Evolutionary conservation across 106 monocot genomes (phyloP), one percentile per base, ranked within the genome.

Genomic region (Platanthera guangdongensis): DNA sequence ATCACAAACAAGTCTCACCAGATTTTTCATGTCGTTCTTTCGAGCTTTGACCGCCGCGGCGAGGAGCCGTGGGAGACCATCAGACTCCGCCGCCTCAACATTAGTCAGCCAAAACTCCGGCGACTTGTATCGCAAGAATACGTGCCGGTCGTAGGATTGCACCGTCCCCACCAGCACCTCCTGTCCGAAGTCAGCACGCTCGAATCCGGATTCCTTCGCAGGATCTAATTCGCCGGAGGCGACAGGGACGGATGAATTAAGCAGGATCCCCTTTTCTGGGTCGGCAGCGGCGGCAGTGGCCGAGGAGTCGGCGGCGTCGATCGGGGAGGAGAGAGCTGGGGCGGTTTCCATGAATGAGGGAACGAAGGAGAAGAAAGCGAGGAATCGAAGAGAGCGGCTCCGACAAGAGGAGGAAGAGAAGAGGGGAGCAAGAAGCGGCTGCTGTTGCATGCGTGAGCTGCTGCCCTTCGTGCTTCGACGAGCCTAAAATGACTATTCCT

Each of bases 41-140:
- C 82, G 77, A 9, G 87, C 81, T 78, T 80, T 84, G 75, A 95
- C 46, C 22, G 89, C 92, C 8, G 80, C 83, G 8, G 83, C 71
- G 46, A 95, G 89, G 32, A 86, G 74, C 69, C 84, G 79, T 13
- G 95, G 87, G 8, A 92, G 84, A 70, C 85, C 80, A 57, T 95
- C 93, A 47, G 85, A 87, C 80, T 84, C 87, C n/a, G 86, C 77
- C 15, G 83, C 82, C 85, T 95, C 92, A 25, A 92, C 74, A 62
- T 88, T 73, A 47, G 82, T 25, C 18, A 74, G 87, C 95, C 92
- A 95, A 46, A 74, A 77, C 19, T 85, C 74, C 8, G 88, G 92
- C 28, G 82, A 77, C 79, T 86, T 86, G 68, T 90, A 86, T 75
- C 91, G 84, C 80, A 95, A 89, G 76, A 95, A 95, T 65, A 95